Evolutionary conservation across 306 rosid species (phyloP).

Genomic region (Crataegus laevigata): DNA sequence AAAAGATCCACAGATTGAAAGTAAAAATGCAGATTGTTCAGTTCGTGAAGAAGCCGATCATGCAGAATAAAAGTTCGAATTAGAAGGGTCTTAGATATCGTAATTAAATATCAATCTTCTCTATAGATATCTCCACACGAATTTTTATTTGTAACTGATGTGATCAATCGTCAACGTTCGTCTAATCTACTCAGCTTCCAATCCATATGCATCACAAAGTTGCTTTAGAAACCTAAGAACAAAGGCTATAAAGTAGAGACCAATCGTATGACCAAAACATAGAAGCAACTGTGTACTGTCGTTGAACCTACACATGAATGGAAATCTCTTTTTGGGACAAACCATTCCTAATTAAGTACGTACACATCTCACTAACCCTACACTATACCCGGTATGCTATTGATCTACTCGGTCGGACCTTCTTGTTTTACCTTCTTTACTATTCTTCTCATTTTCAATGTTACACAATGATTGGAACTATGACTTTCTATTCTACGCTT

Average conservation of each 20-base stretch:
- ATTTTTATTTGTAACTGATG: conserved; percentile 2
- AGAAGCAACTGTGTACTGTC: conserved; percentile 9
- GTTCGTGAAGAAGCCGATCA: no score
- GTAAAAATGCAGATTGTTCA: no score
- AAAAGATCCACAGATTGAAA: no score
- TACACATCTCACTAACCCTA: neutral
- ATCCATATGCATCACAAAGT: conserved; percentile 5
- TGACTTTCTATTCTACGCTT: neutral
- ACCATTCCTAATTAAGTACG: neutral
- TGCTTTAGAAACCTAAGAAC: conserved; percentile 3
- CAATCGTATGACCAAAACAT: conserved; percentile 12
- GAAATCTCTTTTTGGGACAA: neutral
- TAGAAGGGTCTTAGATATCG: neutral
- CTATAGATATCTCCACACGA: neutral
- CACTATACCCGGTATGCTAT: neutral
- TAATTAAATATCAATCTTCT: neutral
- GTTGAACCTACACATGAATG: conserved; percentile 7
- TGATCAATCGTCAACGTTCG: conserved; percentile 1
- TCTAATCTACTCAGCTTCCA: conserved; percentile 12
- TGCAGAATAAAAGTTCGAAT: no score
- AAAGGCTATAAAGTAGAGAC: conserved; percentile 20
- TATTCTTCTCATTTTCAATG: no score
- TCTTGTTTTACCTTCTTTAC: no score
- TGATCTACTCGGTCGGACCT: neutral
- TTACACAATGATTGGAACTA: neutral